Percentiles rank a stretch among this genome's conserved stretches.
phyloP scores from a whole-genome alignment of 768 basidiomycete genomes.

The Mycena crocata region DNA sequence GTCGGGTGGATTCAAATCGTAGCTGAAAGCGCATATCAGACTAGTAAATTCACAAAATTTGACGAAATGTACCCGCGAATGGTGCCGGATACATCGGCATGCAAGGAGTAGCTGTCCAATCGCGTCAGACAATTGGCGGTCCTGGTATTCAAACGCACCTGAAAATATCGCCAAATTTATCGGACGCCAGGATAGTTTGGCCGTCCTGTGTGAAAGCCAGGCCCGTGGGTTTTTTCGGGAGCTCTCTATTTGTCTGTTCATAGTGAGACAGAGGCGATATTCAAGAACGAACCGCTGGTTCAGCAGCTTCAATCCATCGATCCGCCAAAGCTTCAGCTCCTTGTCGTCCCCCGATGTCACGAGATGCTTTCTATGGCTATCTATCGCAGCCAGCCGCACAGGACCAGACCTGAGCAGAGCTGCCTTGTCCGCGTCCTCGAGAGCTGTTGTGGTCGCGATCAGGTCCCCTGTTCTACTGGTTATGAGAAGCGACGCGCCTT shows the following conservation, averaged over 20 bases:
- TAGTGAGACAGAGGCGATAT: slow-evolving; percentile 8
- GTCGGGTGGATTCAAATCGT: slow-evolving; percentile 66
- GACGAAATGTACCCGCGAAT: no score
- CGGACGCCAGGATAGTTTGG: slow-evolving; percentile 81
- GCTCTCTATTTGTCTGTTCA: slow-evolving; percentile 60
- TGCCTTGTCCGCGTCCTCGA: slow-evolving; percentile 44
- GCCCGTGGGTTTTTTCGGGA: slow-evolving; percentile 86
- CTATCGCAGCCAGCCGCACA: slow-evolving; percentile 69
- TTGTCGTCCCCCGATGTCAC: slow-evolving; percentile 86
- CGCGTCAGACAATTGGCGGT: no score
- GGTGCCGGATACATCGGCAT: no score
- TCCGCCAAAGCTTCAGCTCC: slow-evolving; percentile 77
- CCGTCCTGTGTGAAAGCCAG: slow-evolving; percentile 72
- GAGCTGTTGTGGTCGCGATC: slow-evolving; percentile 55
- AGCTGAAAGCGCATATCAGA: slow-evolving; percentile 52
- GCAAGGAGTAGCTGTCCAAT: no score
- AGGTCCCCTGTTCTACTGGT: slow-evolving; percentile 63
- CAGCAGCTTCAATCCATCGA: slow-evolving; percentile 65
- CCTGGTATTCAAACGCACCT: slow-evolving; percentile 55
- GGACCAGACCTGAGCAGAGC: slow-evolving; percentile 61
- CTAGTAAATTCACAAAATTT: no score
- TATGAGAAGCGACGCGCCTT: slow-evolving; percentile 24
- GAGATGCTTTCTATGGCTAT: slow-evolving; percentile 57
- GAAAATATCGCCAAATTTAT: slow-evolving; percentile 97
- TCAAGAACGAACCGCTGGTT: slow-evolving; percentile 66